These are phyloP conservation scores for Mucor irregularis DNA, from an alignment of 371 early-diverging fungal species.

Conservation along the genomic window DNA sequence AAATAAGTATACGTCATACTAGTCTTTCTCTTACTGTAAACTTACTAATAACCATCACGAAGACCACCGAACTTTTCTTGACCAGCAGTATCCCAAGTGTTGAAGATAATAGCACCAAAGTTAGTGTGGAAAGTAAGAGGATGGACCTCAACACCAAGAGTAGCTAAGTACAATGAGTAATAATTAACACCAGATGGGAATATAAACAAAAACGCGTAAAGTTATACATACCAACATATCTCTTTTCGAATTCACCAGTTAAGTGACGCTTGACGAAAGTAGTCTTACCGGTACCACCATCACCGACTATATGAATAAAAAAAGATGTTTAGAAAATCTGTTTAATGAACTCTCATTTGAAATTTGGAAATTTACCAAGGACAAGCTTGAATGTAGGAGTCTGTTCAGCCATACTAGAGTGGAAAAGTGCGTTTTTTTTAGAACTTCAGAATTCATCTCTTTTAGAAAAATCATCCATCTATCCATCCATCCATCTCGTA, in stretches of 20 bases:
- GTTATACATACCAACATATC: constrained; percentile 92
- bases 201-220: constrained; percentile 6
- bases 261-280: constrained; percentile 99
- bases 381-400: constrained; percentile 85
- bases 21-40: constrained; percentile 2
- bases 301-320: constrained; percentile 79
- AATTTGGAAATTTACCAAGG: constrained; percentile 53
- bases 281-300: constrained; percentile 99
- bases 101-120: constrained; percentile 95
- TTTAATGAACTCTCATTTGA: too few species aligned
- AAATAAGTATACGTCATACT: background rate
- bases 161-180: constrained; percentile 67
- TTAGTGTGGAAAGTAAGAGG: constrained; percentile 97
- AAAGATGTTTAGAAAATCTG: background rate
- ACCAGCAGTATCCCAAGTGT: constrained; percentile 99
- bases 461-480: constrained; percentile 3
- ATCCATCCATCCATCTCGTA: constrained; percentile 5
- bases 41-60: constrained; percentile 99
- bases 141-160: constrained; percentile 99
- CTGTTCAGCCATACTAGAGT: constrained; percentile 35
- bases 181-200: background rate
- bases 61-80: constrained; percentile 99
- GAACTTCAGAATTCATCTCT: too few species aligned
- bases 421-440: background rate
- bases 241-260: constrained; percentile 99